A percentile compares a stretch with the other conserved stretches of the same genome.
Evolutionary conservation across 805 yeast genomes (phyloP).

Genomic region (Candida germanica): DNA sequence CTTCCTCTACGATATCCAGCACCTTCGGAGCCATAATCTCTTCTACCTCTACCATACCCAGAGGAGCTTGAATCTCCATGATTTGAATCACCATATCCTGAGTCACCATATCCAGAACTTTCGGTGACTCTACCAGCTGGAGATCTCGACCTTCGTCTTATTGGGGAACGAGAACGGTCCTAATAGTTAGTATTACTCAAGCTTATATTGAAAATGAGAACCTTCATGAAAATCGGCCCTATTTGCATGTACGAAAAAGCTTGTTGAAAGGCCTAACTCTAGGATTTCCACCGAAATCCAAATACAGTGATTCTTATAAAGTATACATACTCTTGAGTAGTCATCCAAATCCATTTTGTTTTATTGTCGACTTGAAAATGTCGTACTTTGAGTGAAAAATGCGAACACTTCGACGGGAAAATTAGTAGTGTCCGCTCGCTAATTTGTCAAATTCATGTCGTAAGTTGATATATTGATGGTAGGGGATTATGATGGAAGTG

Average conservation of each 20-base stretch:
- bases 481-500: too few species aligned
- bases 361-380: background rate
- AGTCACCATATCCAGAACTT: conserved; percentile 4
- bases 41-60: conserved; percentile 19
- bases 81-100: background rate
- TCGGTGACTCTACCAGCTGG: conserved; percentile 1
- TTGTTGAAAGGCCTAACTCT: too few species aligned
- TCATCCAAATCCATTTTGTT: conserved; percentile 64
- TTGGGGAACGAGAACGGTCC: conserved; percentile 34
- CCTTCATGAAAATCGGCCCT: too few species aligned
- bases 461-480: too few species aligned
- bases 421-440: too few species aligned
- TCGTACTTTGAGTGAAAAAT: background rate
- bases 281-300: too few species aligned
- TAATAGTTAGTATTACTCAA: conserved; percentile 24
- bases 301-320: background rate
- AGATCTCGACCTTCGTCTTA: conserved; percentile 14
- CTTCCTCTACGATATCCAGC: background rate
- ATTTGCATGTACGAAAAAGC: too few species aligned
- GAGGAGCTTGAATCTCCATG: conserved; percentile 15
- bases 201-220: too few species aligned
- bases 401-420: conserved; percentile 2
- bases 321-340: conserved; percentile 54
- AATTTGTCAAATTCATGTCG: too few species aligned
- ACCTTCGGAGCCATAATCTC: conserved; percentile 15